phyloP scores from a whole-genome alignment of 1,284 basidiomycete species.

The Mixia osmundae region DNA sequence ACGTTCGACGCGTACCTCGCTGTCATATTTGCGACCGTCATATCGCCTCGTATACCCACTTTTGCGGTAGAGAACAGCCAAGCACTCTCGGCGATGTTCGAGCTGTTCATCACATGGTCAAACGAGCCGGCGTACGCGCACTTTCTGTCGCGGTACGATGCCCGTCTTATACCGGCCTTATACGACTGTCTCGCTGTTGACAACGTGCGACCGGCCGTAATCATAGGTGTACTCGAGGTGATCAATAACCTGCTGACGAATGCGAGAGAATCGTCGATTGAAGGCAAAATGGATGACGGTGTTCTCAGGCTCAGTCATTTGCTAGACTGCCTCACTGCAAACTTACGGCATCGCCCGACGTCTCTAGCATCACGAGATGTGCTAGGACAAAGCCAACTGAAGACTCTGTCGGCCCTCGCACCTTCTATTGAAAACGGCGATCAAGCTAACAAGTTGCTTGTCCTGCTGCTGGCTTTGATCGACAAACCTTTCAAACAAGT shows the following conservation, averaged over 20 bases:
- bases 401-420: too few relatives aligned
- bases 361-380: too few relatives aligned
- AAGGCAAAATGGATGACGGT: too few relatives aligned
- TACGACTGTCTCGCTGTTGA: conserved; percentile 57
- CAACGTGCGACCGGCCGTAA: conserved; percentile 66
- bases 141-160: conserved; percentile 47
- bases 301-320: too few relatives aligned
- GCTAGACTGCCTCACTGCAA: too few relatives aligned
- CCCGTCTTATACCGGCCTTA: conserved; percentile 43
- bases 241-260: background rate
- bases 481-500: too few relatives aligned
- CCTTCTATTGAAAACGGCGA: too few relatives aligned
- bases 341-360: too few relatives aligned
- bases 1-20: conserved; percentile 50
- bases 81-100: conserved; percentile 66
- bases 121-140: conserved; percentile 32
- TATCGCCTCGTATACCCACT: conserved; percentile 53
- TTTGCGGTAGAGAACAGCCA: conserved; percentile 76
- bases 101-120: conserved; percentile 65
- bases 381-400: too few relatives aligned
- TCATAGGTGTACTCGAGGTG: conserved; percentile 40
- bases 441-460: too few relatives aligned
- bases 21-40: conserved; percentile 42
- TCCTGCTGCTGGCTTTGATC: too few relatives aligned
- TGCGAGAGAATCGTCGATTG: too few relatives aligned